Base-by-base conservation (phyloP, 108 stramenopile species). In the Hondaea fermentalgiana region DNA sequence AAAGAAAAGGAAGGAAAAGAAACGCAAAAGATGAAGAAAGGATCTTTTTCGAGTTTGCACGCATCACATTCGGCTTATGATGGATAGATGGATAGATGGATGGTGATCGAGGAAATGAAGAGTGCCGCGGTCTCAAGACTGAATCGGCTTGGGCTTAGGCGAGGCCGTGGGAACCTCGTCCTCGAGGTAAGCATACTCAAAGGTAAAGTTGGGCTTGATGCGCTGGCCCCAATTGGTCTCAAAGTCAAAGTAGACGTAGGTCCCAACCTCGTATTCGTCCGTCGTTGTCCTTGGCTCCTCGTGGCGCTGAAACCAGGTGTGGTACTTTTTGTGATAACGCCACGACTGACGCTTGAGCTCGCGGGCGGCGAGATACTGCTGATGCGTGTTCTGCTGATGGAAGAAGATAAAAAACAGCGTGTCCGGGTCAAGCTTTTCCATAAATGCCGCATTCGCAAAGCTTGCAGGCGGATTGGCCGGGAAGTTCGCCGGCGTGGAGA, bases 331-430 rank as follows among this genome's bases (percentile, higher is more conserved):
- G 93, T 99, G 99, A 92, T 96, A 99, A 87, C 99, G 94, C 99
- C 99, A 99, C 55, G 95, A 96, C 89, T 98, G 97, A 90, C 97
- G 97, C 94, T 98, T 98, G 91, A 99, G 93, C 90, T 98, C 97
- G 4, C 96, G 92, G 4, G 99, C 99, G 3, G 99, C 99, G 71
- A 99, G 92, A 90, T 98, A 98, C 90, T 99, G 99, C 89, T 97
- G 97, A 91, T 98, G 97, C 8, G 98, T 98, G 25, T 97, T 98
- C 89, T 98, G 99, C 72, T 96, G 94, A 91, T 98, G 98, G 94
- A 99, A 99, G 91, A 99, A 99, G 90, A 98, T 97, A 90, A 98
- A 98, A 93, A 99, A 99, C n/a, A 99, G 93, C n/a, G 96, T 96
- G 93, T 99, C 99, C 28, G 96, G 95, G 59, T 96, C 96, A 21